phyloP scores from a whole-genome alignment of 768 basidiomycete species.

The Auriculariales sp. region DNA sequence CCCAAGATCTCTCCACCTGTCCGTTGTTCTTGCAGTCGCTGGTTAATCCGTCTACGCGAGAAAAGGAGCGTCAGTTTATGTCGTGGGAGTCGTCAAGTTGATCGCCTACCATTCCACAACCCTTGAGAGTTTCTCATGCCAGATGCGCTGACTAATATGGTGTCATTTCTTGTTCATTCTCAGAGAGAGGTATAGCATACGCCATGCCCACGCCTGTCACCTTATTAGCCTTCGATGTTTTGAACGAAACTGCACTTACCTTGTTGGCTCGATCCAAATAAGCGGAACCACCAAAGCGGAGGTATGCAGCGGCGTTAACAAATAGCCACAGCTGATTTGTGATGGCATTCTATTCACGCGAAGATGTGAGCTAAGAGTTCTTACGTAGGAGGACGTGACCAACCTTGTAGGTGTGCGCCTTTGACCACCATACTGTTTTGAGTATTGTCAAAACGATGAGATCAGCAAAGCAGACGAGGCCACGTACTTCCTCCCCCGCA shows the following conservation, averaged over 20 bases:
- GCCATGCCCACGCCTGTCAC: constrained; percentile 15
- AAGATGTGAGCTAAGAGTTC: too few relatives aligned
- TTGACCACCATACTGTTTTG: constrained; percentile 39
- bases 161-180: not conserved
- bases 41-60: not conserved
- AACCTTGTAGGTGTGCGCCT: constrained; percentile 40
- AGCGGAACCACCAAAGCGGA: constrained; percentile 20
- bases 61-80: not conserved
- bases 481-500: constrained; percentile 36
- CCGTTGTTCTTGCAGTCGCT: constrained; percentile 26
- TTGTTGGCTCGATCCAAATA: constrained; percentile 36
- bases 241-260: constrained; percentile 20
- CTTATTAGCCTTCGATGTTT: constrained; percentile 9
- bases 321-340: constrained; percentile 45
- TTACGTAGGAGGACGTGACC: too few relatives aligned
- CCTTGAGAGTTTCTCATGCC: constrained; percentile 32
- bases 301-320: constrained; percentile 33
- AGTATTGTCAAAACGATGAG: not conserved
- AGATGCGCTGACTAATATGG: constrained; percentile 21
- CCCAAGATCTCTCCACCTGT: constrained; percentile 12
- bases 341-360: constrained; percentile 43
- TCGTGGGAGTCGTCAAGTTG: constrained; percentile 9
- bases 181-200: constrained; percentile 9
- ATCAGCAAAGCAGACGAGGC: not conserved
- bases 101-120: constrained; percentile 34